phyloP scores from a whole-genome alignment of 768 basidiomycete genomes.

The Boletus coccyginus region DNA sequence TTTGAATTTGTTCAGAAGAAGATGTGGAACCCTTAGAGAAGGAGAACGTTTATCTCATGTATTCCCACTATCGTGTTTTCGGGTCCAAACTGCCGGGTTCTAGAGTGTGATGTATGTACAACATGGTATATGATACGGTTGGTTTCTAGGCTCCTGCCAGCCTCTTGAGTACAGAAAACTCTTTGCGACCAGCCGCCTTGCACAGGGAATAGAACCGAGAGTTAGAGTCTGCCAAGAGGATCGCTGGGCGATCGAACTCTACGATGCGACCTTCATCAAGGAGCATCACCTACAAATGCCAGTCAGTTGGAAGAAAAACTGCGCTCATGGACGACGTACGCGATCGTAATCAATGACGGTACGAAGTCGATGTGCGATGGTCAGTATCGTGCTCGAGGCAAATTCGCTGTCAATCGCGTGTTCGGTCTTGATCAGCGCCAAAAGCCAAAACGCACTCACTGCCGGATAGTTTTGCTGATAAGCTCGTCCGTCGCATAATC shows the following conservation, averaged over 20 bases:
- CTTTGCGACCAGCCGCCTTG: conserved; percentile 69
- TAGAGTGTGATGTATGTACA: conserved; percentile 9
- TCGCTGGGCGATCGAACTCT: conserved; percentile 69
- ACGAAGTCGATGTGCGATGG: conserved; percentile 76
- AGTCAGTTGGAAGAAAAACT: conserved; percentile 9
- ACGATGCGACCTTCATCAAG: conserved; percentile 76
- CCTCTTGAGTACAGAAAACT: conserved; percentile 66
- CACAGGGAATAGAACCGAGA: conserved; percentile 69
- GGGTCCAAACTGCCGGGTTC: background rate
- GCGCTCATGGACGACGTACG: conserved; percentile 39
- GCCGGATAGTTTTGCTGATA: conserved; percentile 76
- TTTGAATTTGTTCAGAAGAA: conserved; percentile 51
- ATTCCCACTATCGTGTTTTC: background rate
- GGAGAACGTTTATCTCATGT: background rate
- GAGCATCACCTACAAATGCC: conserved; percentile 57
- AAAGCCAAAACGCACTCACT: conserved; percentile 43
- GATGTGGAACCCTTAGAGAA: conserved; percentile 67
- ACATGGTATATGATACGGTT: background rate
- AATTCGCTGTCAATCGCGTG: conserved; percentile 52
- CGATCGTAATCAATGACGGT: conserved; percentile 85
- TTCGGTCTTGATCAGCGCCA: background rate
- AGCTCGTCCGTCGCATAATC: conserved; percentile 89
- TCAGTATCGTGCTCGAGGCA: conserved; percentile 76
- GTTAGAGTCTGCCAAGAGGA: conserved; percentile 50
- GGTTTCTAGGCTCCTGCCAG: conserved; percentile 46